phyloP scores from a whole-genome alignment of 2,329 filamentous ascomycete species.

The Claviceps digitariae region DNA sequence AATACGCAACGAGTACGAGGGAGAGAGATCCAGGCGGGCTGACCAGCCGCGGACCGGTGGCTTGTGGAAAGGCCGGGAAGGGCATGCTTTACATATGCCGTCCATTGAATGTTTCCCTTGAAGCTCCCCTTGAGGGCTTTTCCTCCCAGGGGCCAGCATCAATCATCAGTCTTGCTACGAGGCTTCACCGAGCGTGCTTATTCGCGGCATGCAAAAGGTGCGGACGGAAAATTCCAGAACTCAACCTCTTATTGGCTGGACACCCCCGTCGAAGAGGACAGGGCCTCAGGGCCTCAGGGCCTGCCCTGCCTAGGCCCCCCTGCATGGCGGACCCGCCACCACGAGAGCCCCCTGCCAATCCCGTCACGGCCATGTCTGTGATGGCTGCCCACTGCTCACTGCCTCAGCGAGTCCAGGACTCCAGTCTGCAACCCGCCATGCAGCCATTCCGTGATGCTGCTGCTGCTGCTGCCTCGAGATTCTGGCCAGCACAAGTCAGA shows the following conservation, averaged over 20 bases:
- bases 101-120: too few relatives aligned
- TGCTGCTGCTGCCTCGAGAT: neutral
- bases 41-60: neutral
- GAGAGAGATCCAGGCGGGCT: neutral
- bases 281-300: neutral
- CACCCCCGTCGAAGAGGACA: neutral
- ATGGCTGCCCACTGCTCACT: too few relatives aligned
- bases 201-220: neutral
- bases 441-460: neutral
- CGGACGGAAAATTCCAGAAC: neutral
- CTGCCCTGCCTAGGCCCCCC: neutral
- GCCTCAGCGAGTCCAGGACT: too few relatives aligned
- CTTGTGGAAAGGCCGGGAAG: neutral
- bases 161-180: neutral
- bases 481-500: neutral
- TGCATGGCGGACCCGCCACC: conserved; percentile 1
- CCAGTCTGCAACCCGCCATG: neutral
- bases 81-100: neutral
- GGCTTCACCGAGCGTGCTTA: neutral
- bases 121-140: neutral
- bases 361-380: too few relatives aligned
- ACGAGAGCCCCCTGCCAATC: neutral
- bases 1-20: neutral
- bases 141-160: too few relatives aligned
- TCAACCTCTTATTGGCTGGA: neutral